Conservation (phyloP, 2,329 filamentous ascomycete species). For the Diaporthe vaccinii region DNA sequence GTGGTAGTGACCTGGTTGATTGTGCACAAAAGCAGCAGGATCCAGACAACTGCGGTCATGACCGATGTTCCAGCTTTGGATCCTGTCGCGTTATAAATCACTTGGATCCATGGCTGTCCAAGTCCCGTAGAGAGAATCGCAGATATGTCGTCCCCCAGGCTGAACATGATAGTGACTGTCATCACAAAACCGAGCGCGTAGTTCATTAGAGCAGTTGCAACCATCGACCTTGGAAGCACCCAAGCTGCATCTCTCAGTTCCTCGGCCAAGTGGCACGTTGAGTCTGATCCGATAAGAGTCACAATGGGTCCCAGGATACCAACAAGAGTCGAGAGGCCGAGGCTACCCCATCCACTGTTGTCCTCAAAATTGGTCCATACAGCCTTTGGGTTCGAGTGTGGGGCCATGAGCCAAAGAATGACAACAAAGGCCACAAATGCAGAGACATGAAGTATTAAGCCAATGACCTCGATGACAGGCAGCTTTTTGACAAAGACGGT, state of each 20-base stretch:
- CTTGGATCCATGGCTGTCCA: conserved; percentile 15
- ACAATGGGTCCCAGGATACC: conserved; percentile 16
- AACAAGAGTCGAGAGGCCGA: conserved; percentile 6
- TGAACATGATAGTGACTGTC: conserved; percentile 21
- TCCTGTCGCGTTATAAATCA: conserved; percentile 4
- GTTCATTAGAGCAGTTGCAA: not conserved
- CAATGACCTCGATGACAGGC: not conserved
- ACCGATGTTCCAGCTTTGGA: not conserved
- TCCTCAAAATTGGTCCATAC: conserved; percentile 11
- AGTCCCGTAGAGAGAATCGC: not conserved
- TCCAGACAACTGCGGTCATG: not conserved
- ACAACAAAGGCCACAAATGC: conserved; percentile 6
- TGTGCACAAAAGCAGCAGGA: not conserved
- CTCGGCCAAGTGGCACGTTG: conserved; percentile 12
- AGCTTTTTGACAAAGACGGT: conserved; percentile 3
- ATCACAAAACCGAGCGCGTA: conserved; percentile 9
- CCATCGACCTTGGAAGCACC: conserved; percentile 8
- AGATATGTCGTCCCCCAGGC: not conserved
- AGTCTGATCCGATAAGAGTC: conserved; percentile 11
- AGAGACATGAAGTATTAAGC: not conserved
- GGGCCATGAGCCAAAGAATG: not conserved
- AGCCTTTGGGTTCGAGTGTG: conserved; percentile 7
- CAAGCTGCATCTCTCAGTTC: conserved; percentile 24
- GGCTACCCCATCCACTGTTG: conserved; percentile 5
- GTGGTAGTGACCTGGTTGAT: conserved; percentile 9